Evolutionary conservation across 164 flowering plant species (phyloP), one percentile per base, ranked within the genome.

Genomic region (Umbellularia californica): DNA sequence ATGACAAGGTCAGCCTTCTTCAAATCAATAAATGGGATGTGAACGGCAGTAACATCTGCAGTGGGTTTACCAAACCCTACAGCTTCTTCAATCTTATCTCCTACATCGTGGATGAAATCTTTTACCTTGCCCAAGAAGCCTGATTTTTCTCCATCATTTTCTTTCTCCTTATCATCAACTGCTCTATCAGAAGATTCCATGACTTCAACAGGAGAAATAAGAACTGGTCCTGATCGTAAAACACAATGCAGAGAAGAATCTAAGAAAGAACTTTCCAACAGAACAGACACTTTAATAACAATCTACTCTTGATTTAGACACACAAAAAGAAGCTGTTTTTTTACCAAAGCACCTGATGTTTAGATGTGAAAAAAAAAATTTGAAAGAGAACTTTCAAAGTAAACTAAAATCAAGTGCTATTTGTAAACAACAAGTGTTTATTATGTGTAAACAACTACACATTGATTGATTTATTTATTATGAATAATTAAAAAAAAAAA

Each of bases 11-110:
- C 82, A 1, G 82, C 82, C 20, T 55, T 35, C 28, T 80, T 69
- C 35, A 77, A 12, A 27, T 72, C 50, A 25, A 80, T 75, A 27
- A 76, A 75, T 25, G 74, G 70, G 64, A 80, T 72, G 28, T 71
- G 73, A 11, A 80, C 41, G 0, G 80, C 74, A 11, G 70, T 13
- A 0, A 80, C 78, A 30, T 77, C 68, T 17, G 82, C 70, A 2
- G 78, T 77, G 13, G 82, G 82, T 27, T 80, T 72, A 2, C 80
- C 80, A n/a, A 77, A 80, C 55, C 78, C 78, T 0, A 75, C 78
- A 9, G 68, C 75, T 68, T 77, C 80, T 72, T 80, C 80, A 20
- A 80, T 75, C 78, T 77, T 80, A 60, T 77, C 82, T 41, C 82
- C 80, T 0, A 80, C 52, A 30, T 80, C 78, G 0, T 77, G 82